phyloP scores from a whole-genome alignment of 495 filamentous ascomycete genomes.

The Elasticomyces elasticus region DNA sequence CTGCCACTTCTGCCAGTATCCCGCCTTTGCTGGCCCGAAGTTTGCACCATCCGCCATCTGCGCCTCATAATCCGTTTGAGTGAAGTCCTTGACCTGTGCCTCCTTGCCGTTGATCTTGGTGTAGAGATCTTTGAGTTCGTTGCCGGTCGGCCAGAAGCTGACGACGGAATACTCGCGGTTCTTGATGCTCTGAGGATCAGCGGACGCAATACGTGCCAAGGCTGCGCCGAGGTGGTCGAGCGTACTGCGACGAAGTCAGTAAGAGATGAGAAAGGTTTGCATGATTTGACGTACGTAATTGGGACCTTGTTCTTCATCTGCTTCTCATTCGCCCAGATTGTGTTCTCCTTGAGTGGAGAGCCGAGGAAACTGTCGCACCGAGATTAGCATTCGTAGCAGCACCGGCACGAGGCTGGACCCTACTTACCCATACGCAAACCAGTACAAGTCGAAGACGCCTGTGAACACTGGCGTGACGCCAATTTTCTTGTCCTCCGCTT shows the following conservation, averaged over 20 bases:
- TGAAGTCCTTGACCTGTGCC: neutral
- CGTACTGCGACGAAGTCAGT: neutral
- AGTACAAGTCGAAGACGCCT: neutral
- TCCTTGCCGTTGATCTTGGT: neutral
- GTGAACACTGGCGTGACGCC: neutral
- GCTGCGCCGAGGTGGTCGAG: neutral
- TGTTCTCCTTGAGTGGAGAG: neutral
- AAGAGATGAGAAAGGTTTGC: neutral
- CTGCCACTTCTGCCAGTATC: neutral
- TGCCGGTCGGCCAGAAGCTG: neutral
- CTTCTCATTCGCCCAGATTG: neutral
- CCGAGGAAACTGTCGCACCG: neutral
- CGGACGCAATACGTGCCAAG: neutral
- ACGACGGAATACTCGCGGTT: neutral
- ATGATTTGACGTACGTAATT: neutral
- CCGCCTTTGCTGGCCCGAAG: neutral
- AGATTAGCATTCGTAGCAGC: neutral
- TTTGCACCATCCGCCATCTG: neutral
- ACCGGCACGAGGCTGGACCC: neutral
- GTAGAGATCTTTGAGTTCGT: neutral
- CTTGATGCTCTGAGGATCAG: neutral
- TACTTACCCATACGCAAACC: neutral
- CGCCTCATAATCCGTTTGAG: neutral
- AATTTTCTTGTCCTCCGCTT: neutral
- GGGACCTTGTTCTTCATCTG: neutral